Evolutionary conservation across 495 filamentous ascomycete species (phyloP), one percentile per base, ranked within the genome.

Genomic region (Podospora appendiculata): DNA sequence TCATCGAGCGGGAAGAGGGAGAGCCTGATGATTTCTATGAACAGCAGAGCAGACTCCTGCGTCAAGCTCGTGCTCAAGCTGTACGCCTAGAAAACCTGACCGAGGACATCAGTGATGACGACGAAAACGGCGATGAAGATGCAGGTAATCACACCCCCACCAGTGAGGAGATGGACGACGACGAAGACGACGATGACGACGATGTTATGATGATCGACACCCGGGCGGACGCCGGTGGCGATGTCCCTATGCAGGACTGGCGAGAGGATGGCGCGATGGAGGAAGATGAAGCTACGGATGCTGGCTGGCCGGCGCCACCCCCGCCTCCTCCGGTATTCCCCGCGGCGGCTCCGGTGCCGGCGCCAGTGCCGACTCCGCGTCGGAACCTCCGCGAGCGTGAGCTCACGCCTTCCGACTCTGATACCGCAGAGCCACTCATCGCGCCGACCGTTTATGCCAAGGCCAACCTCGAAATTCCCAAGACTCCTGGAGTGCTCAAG

Each of bases 71-170:
- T 3, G 25, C 25, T 25, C 60, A 65, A 10, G 74, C 73, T n/a
- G 78, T 77, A 16, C 77, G 75, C 32, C 70, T 79, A 38, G 75
- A 73, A 33, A 78, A 84, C 57, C 89, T 88, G 8, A 91, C 90
- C 8, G 79, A 80, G 60, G 79, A 84, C 57, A 90, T 87, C 8
- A 84, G 94, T 54, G 93, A 90, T 6, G 79, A 80, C 60, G 79
- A 84, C 54, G 91, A 88, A 8, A 82, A 94, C 14, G 78, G 78
- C 32, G 65, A 72, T 41, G 71, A 69, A 36, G 63, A 70, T 32
- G 64, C 69, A 6, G 61, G 60, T 33, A 52, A 67, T 19, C 58
- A 62, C 40, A 67, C 64, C 4, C 67, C 63, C 9, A 64, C 61
- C 3, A 71, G 67, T 39, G 69, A 61, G 17, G 70, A 70, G 34